Base-by-base conservation (phyloP, 805 yeast genomes). In the Hanseniaspora valbyensis region DNA sequence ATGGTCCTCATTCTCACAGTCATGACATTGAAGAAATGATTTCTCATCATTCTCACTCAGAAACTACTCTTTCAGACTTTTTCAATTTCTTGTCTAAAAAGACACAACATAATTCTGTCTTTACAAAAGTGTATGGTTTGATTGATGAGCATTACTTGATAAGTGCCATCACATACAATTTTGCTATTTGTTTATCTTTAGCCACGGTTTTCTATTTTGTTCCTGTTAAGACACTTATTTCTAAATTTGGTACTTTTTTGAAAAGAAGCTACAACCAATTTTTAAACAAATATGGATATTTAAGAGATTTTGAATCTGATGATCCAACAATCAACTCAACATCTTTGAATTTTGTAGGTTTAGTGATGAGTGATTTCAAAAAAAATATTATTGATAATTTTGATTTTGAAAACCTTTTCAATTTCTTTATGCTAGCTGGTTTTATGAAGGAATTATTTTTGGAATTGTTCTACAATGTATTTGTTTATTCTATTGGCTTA, bases 341-440 rank as follows among this genome's bases (percentile, higher is more conserved):
- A 10, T 26, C 42, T 14, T 40, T 22, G 18, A 48, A 48, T n/a
- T 18, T 33, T n/a, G 37, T 48, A 4, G 51, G 51, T 1, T 26
- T 33, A 14, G 26, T 40, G 3, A 48, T 48, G 51, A 33, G 19
- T 18, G 24, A 29, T 16, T 24, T 48, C 9, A 48, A 46, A 33
- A 25, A 32, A 5, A 9, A 33, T 9, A 18, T 48, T 4, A 26
- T 48, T 14, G 44, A 48, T 40, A 29, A 40, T 26, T 48, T 48
- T 40, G 44, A 48, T 21, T 48, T 48, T 48, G 51, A 48, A 24
- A 48, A 48, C 19, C 26, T 48, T 4, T 48, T 48, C 34, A 48
- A 48, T 18, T 48, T 48, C 25, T 48, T 48, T 12, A 48, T 48
- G 13, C 34, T 48, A 4, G 42, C 51, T 13, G 51, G 51, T 8